These are phyloP conservation scores for Prunus mume DNA, from an alignment of 306 rosid species.

Conservation along the genomic window DNA sequence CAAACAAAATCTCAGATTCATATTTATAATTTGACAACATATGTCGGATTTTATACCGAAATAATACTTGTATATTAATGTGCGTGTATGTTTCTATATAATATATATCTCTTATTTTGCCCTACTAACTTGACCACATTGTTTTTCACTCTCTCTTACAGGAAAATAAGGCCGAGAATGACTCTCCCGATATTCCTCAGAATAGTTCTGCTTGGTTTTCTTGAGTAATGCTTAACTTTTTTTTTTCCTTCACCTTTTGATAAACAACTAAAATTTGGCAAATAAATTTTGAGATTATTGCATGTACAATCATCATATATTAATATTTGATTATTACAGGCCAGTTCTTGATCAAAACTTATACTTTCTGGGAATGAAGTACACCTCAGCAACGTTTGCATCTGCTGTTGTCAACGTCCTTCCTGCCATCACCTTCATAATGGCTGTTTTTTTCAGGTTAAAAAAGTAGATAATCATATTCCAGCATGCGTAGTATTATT, in stretches of 20 bases:
- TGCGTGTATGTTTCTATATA: not conserved
- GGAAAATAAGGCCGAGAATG: constrained; percentile 92
- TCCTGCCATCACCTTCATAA: constrained; percentile 85
- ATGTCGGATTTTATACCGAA: not conserved
- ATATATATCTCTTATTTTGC: not conserved
- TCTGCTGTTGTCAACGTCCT: constrained; percentile 74
- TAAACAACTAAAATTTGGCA: not conserved
- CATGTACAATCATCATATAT: not conserved
- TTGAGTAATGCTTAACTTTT: constrained; percentile 61
- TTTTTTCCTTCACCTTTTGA: not conserved
- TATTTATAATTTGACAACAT: not conserved
- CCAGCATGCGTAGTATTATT: not conserved
- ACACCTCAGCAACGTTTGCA: constrained; percentile 91
- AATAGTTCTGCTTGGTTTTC: constrained; percentile 71
- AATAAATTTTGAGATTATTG: not conserved
- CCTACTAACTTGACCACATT: not conserved
- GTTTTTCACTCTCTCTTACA: constrained; percentile 23
- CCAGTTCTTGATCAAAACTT: constrained; percentile 96
- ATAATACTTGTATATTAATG: not conserved
- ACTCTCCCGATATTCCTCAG: constrained; percentile 81
- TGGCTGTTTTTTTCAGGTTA: constrained; percentile 93
- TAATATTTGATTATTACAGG: constrained; percentile 39
- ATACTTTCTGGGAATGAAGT: constrained; percentile 86
- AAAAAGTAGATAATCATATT: not conserved
- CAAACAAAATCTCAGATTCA: not conserved